Percentiles rank a stretch among this genome's conserved stretches.
phyloP scores from a whole-genome alignment of 352 stramenopile species.

The Globisporangium echinulatum region DNA sequence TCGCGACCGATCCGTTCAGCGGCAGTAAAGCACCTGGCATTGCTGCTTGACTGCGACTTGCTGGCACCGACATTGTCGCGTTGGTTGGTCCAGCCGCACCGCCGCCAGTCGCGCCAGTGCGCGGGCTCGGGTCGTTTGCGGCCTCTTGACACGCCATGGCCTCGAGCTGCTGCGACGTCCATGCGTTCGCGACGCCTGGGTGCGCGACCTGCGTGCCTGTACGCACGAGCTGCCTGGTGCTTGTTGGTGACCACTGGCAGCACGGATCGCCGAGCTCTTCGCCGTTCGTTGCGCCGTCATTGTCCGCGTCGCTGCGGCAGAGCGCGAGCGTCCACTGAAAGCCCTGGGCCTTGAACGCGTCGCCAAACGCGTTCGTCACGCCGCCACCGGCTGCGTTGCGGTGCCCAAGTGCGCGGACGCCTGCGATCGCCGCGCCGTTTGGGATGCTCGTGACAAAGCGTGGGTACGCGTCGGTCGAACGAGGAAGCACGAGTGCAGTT shows the following conservation, averaged over 20 bases:
- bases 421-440: slow-evolving; percentile 39
- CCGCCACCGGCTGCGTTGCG: slow-evolving; percentile 38
- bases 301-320: slow-evolving; percentile 62
- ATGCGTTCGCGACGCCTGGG: slow-evolving; percentile 23
- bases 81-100: neutral
- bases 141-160: slow-evolving; percentile 16
- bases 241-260: slow-evolving; percentile 48
- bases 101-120: neutral
- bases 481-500: neutral
- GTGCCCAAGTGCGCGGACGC: slow-evolving; percentile 56
- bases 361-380: slow-evolving; percentile 50
- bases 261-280: slow-evolving; percentile 86
- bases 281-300: slow-evolving; percentile 83
- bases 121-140: neutral
- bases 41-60: neutral
- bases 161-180: slow-evolving; percentile 14
- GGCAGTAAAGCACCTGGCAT: neutral
- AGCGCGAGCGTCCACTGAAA: slow-evolving; percentile 45
- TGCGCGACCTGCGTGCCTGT: slow-evolving; percentile 15
- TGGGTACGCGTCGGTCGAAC: slow-evolving; percentile 16
- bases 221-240: neutral
- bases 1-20: neutral
- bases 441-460: slow-evolving; percentile 54
- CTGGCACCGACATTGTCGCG: neutral
- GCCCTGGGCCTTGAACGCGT: slow-evolving; percentile 34